phyloP scores from a whole-genome alignment of 805 yeast species.

The Barnettozyma wickerhamii region DNA sequence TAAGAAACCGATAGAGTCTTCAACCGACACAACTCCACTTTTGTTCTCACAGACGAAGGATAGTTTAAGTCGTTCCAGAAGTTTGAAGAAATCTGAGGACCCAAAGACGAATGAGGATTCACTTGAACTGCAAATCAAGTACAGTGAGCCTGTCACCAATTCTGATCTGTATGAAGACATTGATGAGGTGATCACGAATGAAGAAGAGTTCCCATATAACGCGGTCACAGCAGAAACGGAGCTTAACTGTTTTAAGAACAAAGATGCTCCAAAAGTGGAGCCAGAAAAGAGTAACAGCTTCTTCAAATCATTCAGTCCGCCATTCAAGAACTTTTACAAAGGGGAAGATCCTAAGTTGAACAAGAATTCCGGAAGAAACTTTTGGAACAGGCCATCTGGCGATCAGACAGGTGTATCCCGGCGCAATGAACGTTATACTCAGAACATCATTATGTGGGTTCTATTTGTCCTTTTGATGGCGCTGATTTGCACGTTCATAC shows the following conservation, averaged over 20 bases:
- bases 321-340: conserved; percentile 13
- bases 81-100: neutral
- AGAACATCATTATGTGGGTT: conserved; percentile 17
- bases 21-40: conserved; percentile 6
- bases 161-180: neutral
- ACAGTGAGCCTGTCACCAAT: neutral
- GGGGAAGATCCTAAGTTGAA: conserved; percentile 17
- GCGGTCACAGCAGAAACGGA: conserved; percentile 12
- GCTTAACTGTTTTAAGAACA: conserved; percentile 10
- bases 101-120: neutral
- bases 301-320: conserved; percentile 3
- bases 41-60: conserved; percentile 9
- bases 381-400: conserved; percentile 5
- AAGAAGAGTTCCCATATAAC: conserved; percentile 3
- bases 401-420: neutral
- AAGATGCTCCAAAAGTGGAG: neutral
- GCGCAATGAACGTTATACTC: conserved; percentile 3
- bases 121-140: neutral
- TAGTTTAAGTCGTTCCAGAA: conserved; percentile 4
- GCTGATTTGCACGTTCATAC: conserved; percentile 15
- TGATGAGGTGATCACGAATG: neutral
- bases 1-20: conserved; percentile 1
- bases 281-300: neutral
- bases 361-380: conserved; percentile 6
- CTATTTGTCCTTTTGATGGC: conserved; percentile 16